Base-by-base conservation (phyloP, 441 rosid genomes). In the Corymbia calophylla region DNA sequence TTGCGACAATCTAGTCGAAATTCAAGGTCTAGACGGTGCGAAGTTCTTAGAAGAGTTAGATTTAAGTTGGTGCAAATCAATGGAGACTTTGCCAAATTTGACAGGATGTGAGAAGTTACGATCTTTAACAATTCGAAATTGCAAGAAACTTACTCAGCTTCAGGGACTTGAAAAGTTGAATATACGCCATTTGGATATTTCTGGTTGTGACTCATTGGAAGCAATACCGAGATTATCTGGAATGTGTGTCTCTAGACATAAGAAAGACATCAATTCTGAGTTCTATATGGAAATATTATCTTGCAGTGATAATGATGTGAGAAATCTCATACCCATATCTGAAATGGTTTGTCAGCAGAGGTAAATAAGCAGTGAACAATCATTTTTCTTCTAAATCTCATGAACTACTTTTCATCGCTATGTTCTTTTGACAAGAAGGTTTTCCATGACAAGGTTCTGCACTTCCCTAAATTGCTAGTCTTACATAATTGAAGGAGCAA, bases 111-210 rank as follows among this genome's bases (percentile, higher is more conserved):
- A 58, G n/a, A 58, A 9, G 29, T 10, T 58, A 58, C 64, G 1
- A 58, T 58, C 0, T 58, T 29, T 58, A 58, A 1, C 0, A 1
- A 14, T 58, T 58, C 13, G 0, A 25, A 3, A 9, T 3, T 58
- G 64, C 64, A 5, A 25, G 29, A 23, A 58, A 58, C 64, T 58
- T 23, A 25, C 64, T 58, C n/a, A 25, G 1, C 29, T 58, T 23
- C 15, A 1, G 3, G 64, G 64, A 25, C 64, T 58, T 58, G 64
- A 58, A 25, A 25, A 1, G 64, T 58, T 10, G n/a, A 23, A 23
- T 58, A 23, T 58, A 58, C 14, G 6, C 13, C 0, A 25, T 9
- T 23, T 58, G 29, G 3, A 25, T 58, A 58, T 58, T 10, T 58
- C 15, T 58, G 15, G 64, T 58, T 25, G 64, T 2, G 6, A 58